Conservation (phyloP, 2,329 filamentous ascomycete species). For the Claviceps purpurea region DNA sequence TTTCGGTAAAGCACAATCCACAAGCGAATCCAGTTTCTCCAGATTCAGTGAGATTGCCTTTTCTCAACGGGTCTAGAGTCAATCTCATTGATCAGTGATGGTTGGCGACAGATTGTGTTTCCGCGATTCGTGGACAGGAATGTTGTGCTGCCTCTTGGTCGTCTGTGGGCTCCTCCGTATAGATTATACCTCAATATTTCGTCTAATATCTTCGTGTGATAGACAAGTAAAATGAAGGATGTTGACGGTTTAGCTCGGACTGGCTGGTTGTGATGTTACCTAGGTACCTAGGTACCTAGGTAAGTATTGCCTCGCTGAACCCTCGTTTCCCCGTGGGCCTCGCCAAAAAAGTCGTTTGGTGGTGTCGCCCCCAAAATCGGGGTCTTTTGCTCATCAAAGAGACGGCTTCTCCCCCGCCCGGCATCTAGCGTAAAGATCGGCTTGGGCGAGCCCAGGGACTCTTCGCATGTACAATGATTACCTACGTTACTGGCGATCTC, state of each 20-base stretch:
- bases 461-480: background rate
- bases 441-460: background rate
- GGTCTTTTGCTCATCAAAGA: background rate
- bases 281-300: too few relatives aligned
- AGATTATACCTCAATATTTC: too few relatives aligned
- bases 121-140: background rate
- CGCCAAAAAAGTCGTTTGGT: conserved; percentile 1
- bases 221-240: background rate
- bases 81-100: background rate
- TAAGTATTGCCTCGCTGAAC: background rate
- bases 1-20: conserved; percentile 1
- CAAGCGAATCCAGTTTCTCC: background rate
- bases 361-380: background rate
- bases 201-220: too few relatives aligned
- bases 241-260: background rate
- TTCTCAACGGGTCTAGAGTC: background rate
- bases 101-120: background rate
- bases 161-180: too few relatives aligned
- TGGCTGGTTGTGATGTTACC: background rate
- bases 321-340: background rate
- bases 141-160: background rate
- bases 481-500: background rate
- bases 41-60: background rate
- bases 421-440: background rate
- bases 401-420: background rate